phyloP scores from a whole-genome alignment of 495 filamentous ascomycete genomes.

The Entonaema liquescens region DNA sequence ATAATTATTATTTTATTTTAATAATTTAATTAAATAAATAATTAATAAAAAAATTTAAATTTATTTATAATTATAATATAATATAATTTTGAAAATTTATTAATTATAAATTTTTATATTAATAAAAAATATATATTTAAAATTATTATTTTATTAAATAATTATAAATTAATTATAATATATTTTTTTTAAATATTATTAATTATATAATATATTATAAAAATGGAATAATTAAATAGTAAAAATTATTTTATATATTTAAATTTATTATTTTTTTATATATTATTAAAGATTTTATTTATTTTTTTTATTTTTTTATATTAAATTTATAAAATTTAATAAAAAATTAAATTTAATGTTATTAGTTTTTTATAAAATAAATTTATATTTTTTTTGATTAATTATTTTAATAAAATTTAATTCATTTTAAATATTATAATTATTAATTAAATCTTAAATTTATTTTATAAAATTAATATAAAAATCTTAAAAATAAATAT shows the following conservation, averaged over 20 bases:
- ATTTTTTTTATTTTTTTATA: background rate
- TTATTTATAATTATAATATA: background rate
- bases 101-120: background rate
- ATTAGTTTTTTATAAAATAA: background rate
- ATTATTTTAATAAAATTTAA: background rate
- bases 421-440: background rate
- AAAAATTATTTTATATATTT: background rate
- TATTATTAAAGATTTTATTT: background rate
- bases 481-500: background rate
- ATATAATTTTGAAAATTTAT: background rate
- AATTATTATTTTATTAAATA: background rate
- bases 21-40: background rate
- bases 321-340: background rate
- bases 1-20: background rate
- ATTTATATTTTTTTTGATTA: background rate
- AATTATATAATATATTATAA: background rate
- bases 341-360: background rate
- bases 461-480: background rate
- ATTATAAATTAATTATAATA: background rate
- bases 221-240: background rate
- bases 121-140: background rate
- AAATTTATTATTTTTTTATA: background rate
- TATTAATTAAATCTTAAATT: background rate
- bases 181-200: background rate
- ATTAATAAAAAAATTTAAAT: background rate